A percentile compares a stretch with the other conserved stretches of the same genome.
Evolutionary conservation across 306 rosid genomes (phyloP).

Genomic region (apple (Malus domestica)): ASM211411v1 NC_041799.1:40832001-40832500

Average conservation of each 20-base stretch:
- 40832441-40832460: conserved; percentile 17
- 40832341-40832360: conserved; percentile 80
- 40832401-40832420: background rate
- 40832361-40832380: background rate
- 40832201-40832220: background rate
- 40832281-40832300: background rate
- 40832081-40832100: conserved; percentile 55
- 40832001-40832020: conserved; percentile 49
- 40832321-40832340: conserved; percentile 49
- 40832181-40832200: background rate
- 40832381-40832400: background rate
- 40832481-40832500: conserved; percentile 45
- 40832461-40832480: conserved; percentile 51
- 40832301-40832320: conserved; percentile 46
- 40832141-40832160: conserved; percentile 83
- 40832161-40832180: conserved; percentile 4
- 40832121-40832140: conserved; percentile 93
- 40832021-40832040: conserved; percentile 31
- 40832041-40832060: conserved; percentile 22
- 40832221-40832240: background rate
- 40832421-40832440: conserved; percentile 10
- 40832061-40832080: conserved; percentile 21
- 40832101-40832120: conserved; percentile 83
- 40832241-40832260: background rate
- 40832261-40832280: background rate